Conservation (phyloP, 805 yeast genomes). For the Priceomyces medius region DNA sequence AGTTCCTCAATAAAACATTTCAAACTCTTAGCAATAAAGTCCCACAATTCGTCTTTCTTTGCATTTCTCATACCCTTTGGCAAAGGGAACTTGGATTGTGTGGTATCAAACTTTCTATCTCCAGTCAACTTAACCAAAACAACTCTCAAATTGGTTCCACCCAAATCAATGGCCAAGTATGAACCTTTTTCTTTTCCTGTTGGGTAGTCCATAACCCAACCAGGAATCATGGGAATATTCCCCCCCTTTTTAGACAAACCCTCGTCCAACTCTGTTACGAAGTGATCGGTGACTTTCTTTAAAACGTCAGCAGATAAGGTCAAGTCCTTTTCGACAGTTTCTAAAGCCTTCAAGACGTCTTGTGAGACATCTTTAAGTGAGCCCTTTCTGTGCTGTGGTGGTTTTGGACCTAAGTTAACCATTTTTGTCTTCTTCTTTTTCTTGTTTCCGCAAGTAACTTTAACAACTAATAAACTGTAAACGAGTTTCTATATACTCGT, state of each 20-base stretch:
- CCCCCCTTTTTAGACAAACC: slow-evolving; percentile 78
- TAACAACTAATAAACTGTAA: background rate
- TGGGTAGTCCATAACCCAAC: slow-evolving; percentile 94
- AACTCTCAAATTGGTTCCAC: slow-evolving; percentile 95
- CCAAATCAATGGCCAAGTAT: slow-evolving; percentile 90
- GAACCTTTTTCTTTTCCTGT: slow-evolving; percentile 90
- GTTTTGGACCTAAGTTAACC: slow-evolving; percentile 85
- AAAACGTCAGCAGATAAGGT: slow-evolving; percentile 61
- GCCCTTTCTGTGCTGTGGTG: slow-evolving; percentile 76
- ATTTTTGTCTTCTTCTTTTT: slow-evolving; percentile 31
- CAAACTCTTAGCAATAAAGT: slow-evolving; percentile 81
- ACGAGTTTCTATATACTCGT: background rate
- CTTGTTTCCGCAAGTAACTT: background rate
- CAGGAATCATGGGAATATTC: slow-evolving; percentile 94
- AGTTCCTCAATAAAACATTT: slow-evolving; percentile 64
- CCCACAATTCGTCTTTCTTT: slow-evolving; percentile 71
- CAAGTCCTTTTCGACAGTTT: slow-evolving; percentile 58
- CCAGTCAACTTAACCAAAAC: slow-evolving; percentile 86
- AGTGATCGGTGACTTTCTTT: slow-evolving; percentile 67
- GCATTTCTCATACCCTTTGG: slow-evolving; percentile 81
- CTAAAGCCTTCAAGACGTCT: slow-evolving; percentile 56
- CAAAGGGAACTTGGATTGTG: slow-evolving; percentile 81
- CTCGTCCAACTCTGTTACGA: slow-evolving; percentile 73
- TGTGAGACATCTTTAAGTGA: slow-evolving; percentile 62
- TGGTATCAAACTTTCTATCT: slow-evolving; percentile 76